A percentile compares a stretch with the other conserved stretches of the same genome.
phyloP scores from a whole-genome alignment of 225 moss, liverwort and hornwort species.

The Marchantia polymorpha region DNA sequence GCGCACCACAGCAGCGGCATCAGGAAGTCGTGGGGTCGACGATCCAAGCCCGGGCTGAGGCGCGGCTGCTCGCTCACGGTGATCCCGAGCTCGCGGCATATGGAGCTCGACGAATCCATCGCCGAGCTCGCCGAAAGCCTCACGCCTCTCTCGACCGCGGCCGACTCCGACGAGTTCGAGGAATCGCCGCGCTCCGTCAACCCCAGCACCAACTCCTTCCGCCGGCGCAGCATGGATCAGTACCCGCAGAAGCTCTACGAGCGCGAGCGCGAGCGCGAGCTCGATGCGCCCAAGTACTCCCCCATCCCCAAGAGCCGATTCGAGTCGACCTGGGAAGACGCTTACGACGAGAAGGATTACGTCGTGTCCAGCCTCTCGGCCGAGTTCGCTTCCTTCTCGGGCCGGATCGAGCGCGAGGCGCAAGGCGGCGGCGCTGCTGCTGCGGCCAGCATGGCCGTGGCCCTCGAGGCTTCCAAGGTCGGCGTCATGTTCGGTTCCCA shows the following conservation, averaged over 20 bases:
- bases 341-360: background rate
- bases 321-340: slow-evolving; percentile 2
- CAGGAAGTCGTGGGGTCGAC: slow-evolving; percentile 15
- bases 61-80: slow-evolving; percentile 15
- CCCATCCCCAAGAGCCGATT: background rate
- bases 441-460: slow-evolving; percentile 7
- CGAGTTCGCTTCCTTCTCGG: background rate
- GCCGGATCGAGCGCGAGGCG: background rate
- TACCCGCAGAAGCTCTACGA: background rate
- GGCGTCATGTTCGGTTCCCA: slow-evolving; percentile 1
- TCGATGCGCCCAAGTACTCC: background rate
- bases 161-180: background rate
- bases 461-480: background rate
- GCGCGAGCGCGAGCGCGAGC: background rate
- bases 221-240: background rate
- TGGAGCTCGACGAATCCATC: slow-evolving; percentile 19
- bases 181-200: background rate
- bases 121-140: slow-evolving; percentile 25
- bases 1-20: background rate
- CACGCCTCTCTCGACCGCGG: slow-evolving; percentile 8
- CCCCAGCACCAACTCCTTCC: background rate
- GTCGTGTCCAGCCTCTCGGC: background rate
- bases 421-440: background rate
- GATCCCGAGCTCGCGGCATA: slow-evolving; percentile 13
- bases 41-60: background rate